Evolutionary conservation across 257 asterid species (phyloP), one percentile per base, ranked within the genome.

Genomic region (Jaltomata sinuosa): DNA sequence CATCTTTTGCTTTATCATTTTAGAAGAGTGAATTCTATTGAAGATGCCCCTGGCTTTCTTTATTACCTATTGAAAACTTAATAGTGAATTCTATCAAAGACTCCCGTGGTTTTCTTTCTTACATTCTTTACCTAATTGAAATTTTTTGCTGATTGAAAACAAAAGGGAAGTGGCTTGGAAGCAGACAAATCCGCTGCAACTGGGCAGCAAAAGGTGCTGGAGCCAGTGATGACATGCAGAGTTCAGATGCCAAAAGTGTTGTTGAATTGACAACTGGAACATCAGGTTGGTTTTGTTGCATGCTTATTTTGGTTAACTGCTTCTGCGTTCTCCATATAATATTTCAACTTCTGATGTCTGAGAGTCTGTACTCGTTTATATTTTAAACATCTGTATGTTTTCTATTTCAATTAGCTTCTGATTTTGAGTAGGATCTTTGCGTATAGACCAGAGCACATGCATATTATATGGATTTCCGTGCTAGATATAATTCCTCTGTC

Each of bases 181-280:
- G 95, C 87, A 92, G 97, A 84, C 98, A 95, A 86, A 95, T 95
- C 59, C 97, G 98, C 27, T 95, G 98, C 93, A 95, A 95, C 83
- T 95, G 98, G 98, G 98, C 98, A 5, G 47, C 98, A 42, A 94
- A 93, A 87, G 93, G 98, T 89, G 97, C 98, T 83, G 92, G 91
- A 83, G 67, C 25, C 78, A 87, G 85, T 29, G 95, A 93, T 71
- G 97, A 93, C 47, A 90, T 87, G 82, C 94, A 84, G 91, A 88
- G 38, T 89, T 85, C 92, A 42, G 98, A 93, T 86, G 88, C 88
- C 49, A 91, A 89, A 85, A 86, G 83, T 84, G 86, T 91, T 12
- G 92, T 90, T 59, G 98, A 94, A 85, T 85, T 93, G 81, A 90
- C 96, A 21, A 88, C 86, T 88, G 96, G 94, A 80, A 65, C 91